Evolutionary conservation across 139 green algal genomes (phyloP).

Genomic region (Closterium sp.): DNA sequence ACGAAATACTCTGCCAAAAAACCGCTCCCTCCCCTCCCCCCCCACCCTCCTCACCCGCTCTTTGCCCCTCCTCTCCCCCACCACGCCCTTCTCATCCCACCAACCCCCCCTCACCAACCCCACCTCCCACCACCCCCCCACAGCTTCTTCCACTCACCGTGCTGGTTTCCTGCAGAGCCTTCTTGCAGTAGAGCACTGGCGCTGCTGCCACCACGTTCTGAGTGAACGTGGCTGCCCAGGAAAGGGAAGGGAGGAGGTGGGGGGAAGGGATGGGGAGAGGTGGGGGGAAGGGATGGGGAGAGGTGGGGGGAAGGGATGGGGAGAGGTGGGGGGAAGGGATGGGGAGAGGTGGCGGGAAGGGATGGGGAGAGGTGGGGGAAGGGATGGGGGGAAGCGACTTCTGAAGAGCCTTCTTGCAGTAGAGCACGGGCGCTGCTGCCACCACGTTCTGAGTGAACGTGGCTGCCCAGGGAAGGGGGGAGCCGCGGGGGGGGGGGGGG

Average conservation of each 20-base stretch:
- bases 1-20: neutral
- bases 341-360: neutral
- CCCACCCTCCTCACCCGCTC: neutral
- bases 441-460: too few relatives aligned
- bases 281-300: neutral
- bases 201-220: constrained; percentile 64
- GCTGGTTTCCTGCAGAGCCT: constrained; percentile 71
- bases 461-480: too few relatives aligned
- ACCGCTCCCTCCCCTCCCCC: neutral
- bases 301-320: neutral
- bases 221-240: neutral
- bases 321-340: neutral
- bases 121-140: neutral
- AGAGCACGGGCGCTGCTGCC: constrained; percentile 87
- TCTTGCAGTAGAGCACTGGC: constrained; percentile 89
- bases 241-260: neutral
- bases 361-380: neutral
- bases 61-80: neutral
- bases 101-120: neutral
- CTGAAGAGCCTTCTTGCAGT: constrained; percentile 84
- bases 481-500: too few relatives aligned
- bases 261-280: neutral
- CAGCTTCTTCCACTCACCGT: constrained; percentile 27
- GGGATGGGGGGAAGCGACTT: constrained; percentile 40
- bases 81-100: too few relatives aligned